Evolutionary conservation across 2,329 filamentous ascomycete species (phyloP), one percentile per base, ranked within the genome.

Genomic region (Neonectria faginata): DNA sequence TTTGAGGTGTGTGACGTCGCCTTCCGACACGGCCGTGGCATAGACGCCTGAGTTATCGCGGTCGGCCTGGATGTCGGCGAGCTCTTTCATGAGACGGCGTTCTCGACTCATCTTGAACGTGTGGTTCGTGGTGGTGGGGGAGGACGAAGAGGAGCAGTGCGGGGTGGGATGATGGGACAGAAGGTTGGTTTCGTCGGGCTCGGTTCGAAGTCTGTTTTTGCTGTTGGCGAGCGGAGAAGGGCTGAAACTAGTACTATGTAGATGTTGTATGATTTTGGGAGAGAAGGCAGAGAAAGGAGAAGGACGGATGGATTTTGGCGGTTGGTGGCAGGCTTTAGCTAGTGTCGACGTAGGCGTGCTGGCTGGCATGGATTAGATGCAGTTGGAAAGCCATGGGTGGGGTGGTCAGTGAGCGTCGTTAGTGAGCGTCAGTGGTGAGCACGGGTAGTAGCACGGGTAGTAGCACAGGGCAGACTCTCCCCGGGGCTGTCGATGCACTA

Each of bases 1-100:
- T 70, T 89, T 90, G 67, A 99, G 88, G 74, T 95, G 92, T 62
- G 90, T 93, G 61, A 98, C 82, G 79, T 94, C 91, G 67, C 88
- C 86, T 51, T 87, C 87, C 66, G 87, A 85, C 62, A 89, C 81
- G 1, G 89, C 85, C 57, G 88, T 83, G 14, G 92, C 92, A 31
- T 85, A 85, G 73, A 98, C 92, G 65, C 92, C 90, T 20, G 93
- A 97, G 66, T 88, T 87, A 60, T 87, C 85, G 65, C 77, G 81
- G 84, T 99, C 96, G 65, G 84, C 84, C 54, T 89, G 81, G 70
- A 96, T 92, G 75, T 95, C 92, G 66, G 82, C 81, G 60, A 96
- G 84, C 84, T 96, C 92, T 80, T 94, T 95, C 68, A 87, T 82
- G 57, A 96, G 86, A 55, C 89, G 86, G 55, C 89, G 84, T 62